Evolutionary conservation across 345 rosid species (phyloP).

Genomic region (Lepidium didymum): DNA sequence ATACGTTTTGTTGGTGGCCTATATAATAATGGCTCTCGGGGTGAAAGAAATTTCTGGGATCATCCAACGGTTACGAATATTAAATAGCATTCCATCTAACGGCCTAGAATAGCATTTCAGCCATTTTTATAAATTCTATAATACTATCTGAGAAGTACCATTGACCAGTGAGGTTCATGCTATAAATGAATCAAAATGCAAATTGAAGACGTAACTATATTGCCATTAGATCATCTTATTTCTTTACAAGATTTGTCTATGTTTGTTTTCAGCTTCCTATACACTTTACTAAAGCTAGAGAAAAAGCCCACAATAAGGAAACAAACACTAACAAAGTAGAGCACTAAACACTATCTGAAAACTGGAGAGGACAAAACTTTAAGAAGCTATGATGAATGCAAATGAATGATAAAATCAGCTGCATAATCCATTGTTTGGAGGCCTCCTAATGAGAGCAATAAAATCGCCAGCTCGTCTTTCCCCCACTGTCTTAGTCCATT

Average conservation of each 20-base stretch:
- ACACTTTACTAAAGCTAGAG: conserved; percentile 7
- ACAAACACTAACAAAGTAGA: not conserved
- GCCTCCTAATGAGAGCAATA: conserved; percentile 75
- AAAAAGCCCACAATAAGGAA: not conserved
- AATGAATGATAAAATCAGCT: conserved; percentile 51
- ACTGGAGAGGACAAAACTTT: conserved; percentile 12
- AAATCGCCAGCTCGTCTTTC: conserved; percentile 71
- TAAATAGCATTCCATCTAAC: not conserved
- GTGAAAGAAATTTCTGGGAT: not conserved
- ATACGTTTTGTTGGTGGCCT: not conserved
- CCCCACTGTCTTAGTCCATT: conserved; percentile 70
- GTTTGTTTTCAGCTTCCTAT: not conserved
- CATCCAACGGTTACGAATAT: not conserved
- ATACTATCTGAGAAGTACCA: no score
- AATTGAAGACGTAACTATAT: not conserved
- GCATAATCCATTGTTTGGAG: conserved; percentile 65
- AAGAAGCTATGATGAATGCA: conserved; percentile 3
- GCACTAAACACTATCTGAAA: conserved; percentile 4
- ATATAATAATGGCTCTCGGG: not conserved
- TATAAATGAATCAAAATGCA: not conserved
- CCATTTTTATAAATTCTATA: no score
- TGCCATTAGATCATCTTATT: not conserved
- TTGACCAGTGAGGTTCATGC: no score
- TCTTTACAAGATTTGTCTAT: conserved; percentile 18
- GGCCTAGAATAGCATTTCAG: not conserved